Base-by-base conservation (phyloP, 2,329 filamentous ascomycete genomes). In the Graphilbum ipis-grandicollis region DNA sequence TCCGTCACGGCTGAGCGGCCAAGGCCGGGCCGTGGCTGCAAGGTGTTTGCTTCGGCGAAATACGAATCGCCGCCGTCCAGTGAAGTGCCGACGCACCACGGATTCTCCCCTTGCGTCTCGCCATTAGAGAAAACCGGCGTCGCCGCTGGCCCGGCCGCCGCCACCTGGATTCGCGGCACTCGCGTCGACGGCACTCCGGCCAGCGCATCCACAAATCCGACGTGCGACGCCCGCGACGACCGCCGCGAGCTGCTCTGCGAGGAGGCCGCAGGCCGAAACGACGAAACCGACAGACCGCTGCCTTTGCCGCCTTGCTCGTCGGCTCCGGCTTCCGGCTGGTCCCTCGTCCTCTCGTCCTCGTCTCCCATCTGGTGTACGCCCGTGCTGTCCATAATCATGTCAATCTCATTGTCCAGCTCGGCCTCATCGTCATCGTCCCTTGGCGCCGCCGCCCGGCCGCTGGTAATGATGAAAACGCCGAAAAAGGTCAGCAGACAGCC, bases 401-500 rank as follows among this genome's bases (percentile, higher is more conserved):
- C n/a, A n/a, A n/a, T n/a, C n/a, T n/a, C n/a, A n/a, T n/a, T n/a
- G n/a, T n/a, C n/a, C n/a, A n/a, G n/a, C n/a, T n/a, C n/a, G n/a
- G n/a, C n/a, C n/a, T n/a, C 47, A 14, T 51, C 44, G 15, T 71
- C 66, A 7, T 76, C 71, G 8, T 75, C 71, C 3, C 70, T 66
- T 17, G 68, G 68, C 10, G 64, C 58, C 13, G 56, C 59, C 35
- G 69, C 62, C 46, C 86, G 69, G 37, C 84, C 85, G 49, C 80
- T 93, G 2, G 90, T 96, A 50, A 98, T 94, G 46, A 94, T 70
- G 57, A 90, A 96, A n/a, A 98, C 90, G 9, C 90, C 90, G 41
- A 88, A 75, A 55, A 98, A 98, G 1, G 90, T 98, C 44, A 98
- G 59, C 5, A 83, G 65, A 56, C 90, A 98, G 28, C 90, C 90